phyloP scores from a whole-genome alignment of 1,284 basidiomycete species.

The Ustilago shanxiensis region DNA sequence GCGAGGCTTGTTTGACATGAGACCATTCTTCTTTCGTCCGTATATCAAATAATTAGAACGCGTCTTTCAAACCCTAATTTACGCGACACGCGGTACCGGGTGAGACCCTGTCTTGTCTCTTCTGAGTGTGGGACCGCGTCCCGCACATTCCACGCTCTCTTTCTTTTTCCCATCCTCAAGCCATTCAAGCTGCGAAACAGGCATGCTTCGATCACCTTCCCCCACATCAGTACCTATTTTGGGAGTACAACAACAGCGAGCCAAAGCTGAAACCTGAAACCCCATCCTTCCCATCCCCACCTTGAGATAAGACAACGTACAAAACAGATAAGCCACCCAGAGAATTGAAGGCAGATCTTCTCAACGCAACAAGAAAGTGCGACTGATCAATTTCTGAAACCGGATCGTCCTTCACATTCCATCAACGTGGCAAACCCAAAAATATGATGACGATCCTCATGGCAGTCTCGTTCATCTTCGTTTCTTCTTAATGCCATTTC shows the following conservation, averaged over 20 bases:
- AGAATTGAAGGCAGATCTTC: not conserved
- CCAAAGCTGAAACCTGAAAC: not conserved
- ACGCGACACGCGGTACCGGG: slow-evolving; percentile 12
- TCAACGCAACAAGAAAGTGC: slow-evolving; percentile 1
- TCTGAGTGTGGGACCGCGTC: not conserved
- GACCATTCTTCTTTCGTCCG: slow-evolving; percentile 8
- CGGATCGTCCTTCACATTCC: slow-evolving; percentile 2
- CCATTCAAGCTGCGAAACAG: not conserved
- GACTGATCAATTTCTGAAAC: too few relatives aligned
- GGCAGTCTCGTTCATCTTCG: too few relatives aligned
- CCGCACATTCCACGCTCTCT: slow-evolving; percentile 7
- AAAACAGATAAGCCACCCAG: not conserved
- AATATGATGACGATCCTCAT: too few relatives aligned
- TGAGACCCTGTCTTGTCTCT: not conserved
- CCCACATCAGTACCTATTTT: not conserved
- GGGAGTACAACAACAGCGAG: not conserved
- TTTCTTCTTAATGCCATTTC: too few relatives aligned
- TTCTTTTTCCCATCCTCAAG: not conserved
- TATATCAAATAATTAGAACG: not conserved
- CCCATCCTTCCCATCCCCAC: too few relatives aligned
- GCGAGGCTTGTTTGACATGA: slow-evolving; percentile 1
- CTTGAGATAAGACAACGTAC: too few relatives aligned
- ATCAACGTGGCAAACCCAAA: not conserved
- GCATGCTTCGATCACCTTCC: slow-evolving; percentile 1
- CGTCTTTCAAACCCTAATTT: slow-evolving; percentile 13